Conservation (phyloP, 768 basidiomycete species). For the Tylopilus balloui region DNA sequence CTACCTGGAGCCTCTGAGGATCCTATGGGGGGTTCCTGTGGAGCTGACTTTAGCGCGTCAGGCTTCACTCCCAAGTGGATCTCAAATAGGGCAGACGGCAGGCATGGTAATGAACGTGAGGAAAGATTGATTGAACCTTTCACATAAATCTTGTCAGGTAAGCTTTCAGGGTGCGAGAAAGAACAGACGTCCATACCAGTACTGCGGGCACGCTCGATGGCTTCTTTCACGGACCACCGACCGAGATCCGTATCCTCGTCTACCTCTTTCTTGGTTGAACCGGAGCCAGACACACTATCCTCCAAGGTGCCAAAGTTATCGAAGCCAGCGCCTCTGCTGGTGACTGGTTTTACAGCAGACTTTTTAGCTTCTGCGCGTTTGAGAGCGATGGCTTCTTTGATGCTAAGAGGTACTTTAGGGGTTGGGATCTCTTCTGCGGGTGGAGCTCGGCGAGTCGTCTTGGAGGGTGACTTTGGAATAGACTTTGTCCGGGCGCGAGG, state of each 20-base stretch:
- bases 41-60: constrained; percentile 60
- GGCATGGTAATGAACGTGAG: constrained; percentile 64
- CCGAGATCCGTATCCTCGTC: constrained; percentile 49
- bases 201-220: constrained; percentile 71
- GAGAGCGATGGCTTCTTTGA: constrained; percentile 76
- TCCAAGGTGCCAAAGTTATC: constrained; percentile 43
- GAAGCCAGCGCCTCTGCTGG: constrained; percentile 25
- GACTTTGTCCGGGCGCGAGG: constrained; percentile 38
- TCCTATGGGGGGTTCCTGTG: constrained; percentile 53
- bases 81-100: constrained; percentile 76
- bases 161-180: constrained; percentile 38
- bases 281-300: constrained; percentile 39
- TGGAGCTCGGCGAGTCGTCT: constrained; percentile 22
- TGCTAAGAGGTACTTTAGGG: constrained; percentile 39
- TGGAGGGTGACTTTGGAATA: constrained; percentile 33
- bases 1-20: constrained; percentile 33
- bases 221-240: constrained; percentile 63
- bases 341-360: constrained; percentile 26
- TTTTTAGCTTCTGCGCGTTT: constrained; percentile 79
- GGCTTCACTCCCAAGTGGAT: constrained; percentile 75
- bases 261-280: constrained; percentile 35
- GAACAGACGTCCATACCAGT: constrained; percentile 53
- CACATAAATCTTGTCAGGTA: constrained; percentile 39
- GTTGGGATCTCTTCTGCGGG: constrained; percentile 26
- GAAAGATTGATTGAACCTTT: constrained; percentile 74